Evolutionary conservation across 495 filamentous ascomycete species (phyloP), one percentile per base, ranked within the genome.

Genomic region (Cairneyella variabilis): DNA sequence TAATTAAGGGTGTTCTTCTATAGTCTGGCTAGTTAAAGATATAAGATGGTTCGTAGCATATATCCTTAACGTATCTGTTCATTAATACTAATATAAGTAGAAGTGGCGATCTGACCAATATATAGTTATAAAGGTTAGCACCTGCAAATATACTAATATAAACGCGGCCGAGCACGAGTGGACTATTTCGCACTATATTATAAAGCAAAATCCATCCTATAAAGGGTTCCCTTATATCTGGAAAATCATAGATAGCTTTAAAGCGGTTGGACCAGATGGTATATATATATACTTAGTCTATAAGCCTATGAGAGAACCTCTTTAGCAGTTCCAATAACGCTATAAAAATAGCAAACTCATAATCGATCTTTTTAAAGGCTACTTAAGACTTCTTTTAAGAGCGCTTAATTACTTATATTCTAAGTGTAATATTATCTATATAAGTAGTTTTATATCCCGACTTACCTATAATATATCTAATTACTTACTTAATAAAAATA

Each of bases 361-460:
- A 59, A 16, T 60, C 57, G 64, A 38, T 53, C 65, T 73, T 20
- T 30, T 70, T 20, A 75, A 75, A 56, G 64, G 50, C 50, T 71
- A 75, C 49, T 61, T 74, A 57, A 51, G 56, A 51, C 50, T 60
- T 61, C 63, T 74, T 58, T 67, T 74, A 52, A 6, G 28, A 61
- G 53, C 21, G 69, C 67, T 74, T 58, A 65, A 76, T 48, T 76
- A 74, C 63, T 65, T 76, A 6, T 67, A 76, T 32, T 64, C 63
- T 53, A 58, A 65, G 39, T 72, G 48, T 22, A 51, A 64, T 37
- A 50, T 72, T 39, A 66, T 72, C 44, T 69, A 72, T 43, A 71
- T 69, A 59, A 69, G 69, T 72, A 40, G 48, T 55, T 56, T 22
- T 30, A 26, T 34, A 23, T 22, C 36, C 18, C 3, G 12, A 23